phyloP scores from a whole-genome alignment of 2,329 filamentous ascomycete genomes.

The Drechmeria coniospora region DNA sequence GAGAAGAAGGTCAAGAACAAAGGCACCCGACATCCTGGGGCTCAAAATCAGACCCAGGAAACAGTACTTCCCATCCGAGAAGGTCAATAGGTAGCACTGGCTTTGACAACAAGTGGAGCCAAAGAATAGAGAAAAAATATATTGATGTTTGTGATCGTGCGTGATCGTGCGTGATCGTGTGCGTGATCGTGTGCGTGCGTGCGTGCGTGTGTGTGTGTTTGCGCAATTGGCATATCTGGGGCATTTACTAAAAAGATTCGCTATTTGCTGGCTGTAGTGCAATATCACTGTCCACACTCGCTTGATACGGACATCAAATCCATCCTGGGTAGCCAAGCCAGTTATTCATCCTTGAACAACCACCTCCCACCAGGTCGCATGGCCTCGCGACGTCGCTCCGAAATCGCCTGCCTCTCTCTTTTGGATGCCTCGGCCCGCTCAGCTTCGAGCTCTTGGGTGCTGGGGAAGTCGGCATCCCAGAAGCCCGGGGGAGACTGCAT shows the following conservation, averaged over 20 bases:
- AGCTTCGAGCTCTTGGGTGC: slow-evolving; percentile 60
- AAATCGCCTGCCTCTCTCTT: slow-evolving; percentile 47
- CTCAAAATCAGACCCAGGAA: slow-evolving; percentile 1
- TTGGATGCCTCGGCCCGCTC: slow-evolving; percentile 51
- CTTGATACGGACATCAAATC: too few relatives aligned
- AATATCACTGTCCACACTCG: too few relatives aligned
- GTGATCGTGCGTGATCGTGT: too few relatives aligned
- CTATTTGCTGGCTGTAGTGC: too few relatives aligned
- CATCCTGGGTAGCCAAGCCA: background rate
- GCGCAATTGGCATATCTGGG: too few relatives aligned
- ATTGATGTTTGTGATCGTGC: too few relatives aligned
- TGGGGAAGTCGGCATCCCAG: slow-evolving; percentile 82
- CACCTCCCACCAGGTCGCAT: slow-evolving; percentile 62
- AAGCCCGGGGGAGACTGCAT: slow-evolving; percentile 68
- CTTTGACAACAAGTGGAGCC: background rate
- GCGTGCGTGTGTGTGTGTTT: too few relatives aligned
- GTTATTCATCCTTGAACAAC: slow-evolving; percentile 66
- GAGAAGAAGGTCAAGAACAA: slow-evolving; percentile 66
- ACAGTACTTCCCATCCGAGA: slow-evolving; percentile 3
- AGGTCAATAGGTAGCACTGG: background rate
- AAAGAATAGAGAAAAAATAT: slow-evolving; percentile 1
- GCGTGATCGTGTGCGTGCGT: too few relatives aligned
- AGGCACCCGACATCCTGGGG: slow-evolving; percentile 47
- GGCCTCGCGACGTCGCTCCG: slow-evolving; percentile 66
- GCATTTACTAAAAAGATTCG: too few relatives aligned